phyloP scores from a whole-genome alignment of 148 eudicot genomes.

The Amaranthus palmeri region DNA sequence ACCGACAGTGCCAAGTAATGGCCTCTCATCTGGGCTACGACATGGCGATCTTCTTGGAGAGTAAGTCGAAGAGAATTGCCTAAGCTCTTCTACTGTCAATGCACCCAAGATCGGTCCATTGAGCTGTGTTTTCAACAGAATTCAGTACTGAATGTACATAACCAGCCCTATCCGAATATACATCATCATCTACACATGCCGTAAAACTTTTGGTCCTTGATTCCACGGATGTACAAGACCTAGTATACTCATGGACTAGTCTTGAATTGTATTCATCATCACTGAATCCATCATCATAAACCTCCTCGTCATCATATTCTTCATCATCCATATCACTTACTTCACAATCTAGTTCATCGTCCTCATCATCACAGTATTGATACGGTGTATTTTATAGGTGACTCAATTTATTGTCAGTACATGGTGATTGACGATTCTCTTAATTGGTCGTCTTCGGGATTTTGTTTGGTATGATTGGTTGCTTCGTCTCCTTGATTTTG shows the following conservation, averaged over 20 bases:
- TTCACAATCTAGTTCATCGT: constrained; percentile 42
- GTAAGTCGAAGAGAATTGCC: no score
- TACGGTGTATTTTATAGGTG: no score
- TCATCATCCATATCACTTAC: constrained; percentile 41
- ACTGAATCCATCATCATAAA: constrained; percentile 22
- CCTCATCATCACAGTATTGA: constrained; percentile 54
- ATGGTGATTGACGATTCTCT: no score
- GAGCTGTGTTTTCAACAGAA: constrained; percentile 69
- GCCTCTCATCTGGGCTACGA: no score
- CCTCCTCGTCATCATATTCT: constrained; percentile 37
- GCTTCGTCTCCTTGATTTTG: no score
- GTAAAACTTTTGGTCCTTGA: constrained; percentile 36
- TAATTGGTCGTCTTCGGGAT: no score
- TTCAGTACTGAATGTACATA: constrained; percentile 67
- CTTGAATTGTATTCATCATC: constrained; percentile 25
- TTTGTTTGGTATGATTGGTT: no score
- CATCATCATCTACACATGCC: constrained; percentile 17
- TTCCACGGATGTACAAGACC: constrained; percentile 48
- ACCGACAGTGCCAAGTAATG: no score
- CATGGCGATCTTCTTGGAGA: no score
- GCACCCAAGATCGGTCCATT: constrained; percentile 38
- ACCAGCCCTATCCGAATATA: constrained; percentile 42
- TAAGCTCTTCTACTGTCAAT: no score
- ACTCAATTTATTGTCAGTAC: no score
- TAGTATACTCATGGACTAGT: constrained; percentile 27